Conservation (phyloP, 805 yeast species). For the Ogataea trehalophila region DNA sequence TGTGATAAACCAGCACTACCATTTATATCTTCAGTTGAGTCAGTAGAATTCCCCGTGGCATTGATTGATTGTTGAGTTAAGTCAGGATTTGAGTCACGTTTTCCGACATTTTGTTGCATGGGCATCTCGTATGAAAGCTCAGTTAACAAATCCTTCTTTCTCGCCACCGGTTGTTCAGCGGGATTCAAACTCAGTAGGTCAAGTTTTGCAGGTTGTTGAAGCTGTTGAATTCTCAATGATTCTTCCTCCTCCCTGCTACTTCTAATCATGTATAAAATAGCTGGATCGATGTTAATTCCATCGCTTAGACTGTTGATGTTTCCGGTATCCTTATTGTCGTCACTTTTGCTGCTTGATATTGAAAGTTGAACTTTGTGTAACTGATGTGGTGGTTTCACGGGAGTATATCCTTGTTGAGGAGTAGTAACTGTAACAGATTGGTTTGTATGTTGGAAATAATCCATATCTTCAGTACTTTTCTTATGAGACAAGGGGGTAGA, state of each 20-base stretch:
- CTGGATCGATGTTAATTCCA: slow-evolving; percentile 8
- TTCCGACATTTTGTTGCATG: too few relatives aligned
- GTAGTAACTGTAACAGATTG: slow-evolving; percentile 8
- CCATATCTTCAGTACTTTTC: slow-evolving; percentile 10
- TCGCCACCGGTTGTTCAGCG: too few relatives aligned
- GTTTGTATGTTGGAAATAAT: slow-evolving; percentile 7
- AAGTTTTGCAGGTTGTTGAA: neutral
- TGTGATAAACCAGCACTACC: slow-evolving; percentile 1
- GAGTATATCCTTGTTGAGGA: neutral
- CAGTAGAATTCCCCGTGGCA: neutral
- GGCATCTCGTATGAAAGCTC: too few relatives aligned
- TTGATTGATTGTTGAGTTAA: neutral
- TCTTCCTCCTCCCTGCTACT: neutral
- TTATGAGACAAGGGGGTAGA: slow-evolving; percentile 14
- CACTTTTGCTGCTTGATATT: neutral
- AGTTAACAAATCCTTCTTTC: too few relatives aligned
- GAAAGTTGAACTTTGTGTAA: slow-evolving; percentile 6
- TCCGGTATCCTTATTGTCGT: neutral
- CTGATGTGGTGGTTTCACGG: slow-evolving; percentile 4
- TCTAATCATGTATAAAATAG: slow-evolving; percentile 4
- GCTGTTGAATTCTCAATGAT: neutral
- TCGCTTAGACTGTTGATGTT: neutral
- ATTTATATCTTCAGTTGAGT: neutral
- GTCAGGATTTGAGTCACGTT: too few relatives aligned
- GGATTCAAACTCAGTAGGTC: too few relatives aligned